A percentile compares a stretch with the other conserved stretches of the same genome.
These are phyloP conservation scores for Penicillium pulvis DNA, from an alignment of 495 filamentous ascomycete species.

Conservation along the genomic window DNA sequence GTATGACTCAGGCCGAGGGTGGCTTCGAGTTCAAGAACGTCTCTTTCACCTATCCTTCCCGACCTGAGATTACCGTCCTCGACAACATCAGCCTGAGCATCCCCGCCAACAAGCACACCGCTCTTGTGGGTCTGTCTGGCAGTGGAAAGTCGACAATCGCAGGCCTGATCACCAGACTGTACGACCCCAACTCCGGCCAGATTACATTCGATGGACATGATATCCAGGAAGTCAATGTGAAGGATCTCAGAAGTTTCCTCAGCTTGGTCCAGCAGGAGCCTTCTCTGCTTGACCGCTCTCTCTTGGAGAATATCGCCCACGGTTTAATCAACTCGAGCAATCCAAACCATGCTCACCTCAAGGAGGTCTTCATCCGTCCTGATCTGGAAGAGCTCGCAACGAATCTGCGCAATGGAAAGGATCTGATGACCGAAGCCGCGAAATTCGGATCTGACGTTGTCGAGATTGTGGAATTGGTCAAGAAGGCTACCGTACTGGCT, in stretches of 20 bases:
- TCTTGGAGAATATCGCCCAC: constrained; percentile 69
- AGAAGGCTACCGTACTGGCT: constrained; percentile 42
- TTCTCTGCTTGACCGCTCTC: constrained; percentile 62
- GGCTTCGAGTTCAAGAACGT: constrained; percentile 56
- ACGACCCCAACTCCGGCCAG: constrained; percentile 45
- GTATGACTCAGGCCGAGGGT: constrained; percentile 39
- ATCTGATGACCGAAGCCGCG: constrained; percentile 35
- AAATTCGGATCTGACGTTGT: constrained; percentile 31
- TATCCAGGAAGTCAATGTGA: constrained; percentile 57
- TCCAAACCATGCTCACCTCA: constrained; percentile 44
- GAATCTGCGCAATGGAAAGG: constrained; percentile 37
- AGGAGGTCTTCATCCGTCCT: constrained; percentile 29
- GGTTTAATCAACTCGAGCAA: constrained; percentile 62
- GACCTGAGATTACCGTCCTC: constrained; percentile 58
- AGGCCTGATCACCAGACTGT: constrained; percentile 55
- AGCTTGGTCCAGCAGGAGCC: constrained; percentile 71
- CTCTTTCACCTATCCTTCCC: constrained; percentile 63
- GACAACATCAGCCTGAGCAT: constrained; percentile 54
- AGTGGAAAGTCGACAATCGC: constrained; percentile 73
- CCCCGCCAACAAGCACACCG: constrained; percentile 59
- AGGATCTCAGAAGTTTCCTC: constrained; percentile 56
- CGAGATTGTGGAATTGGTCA: constrained; percentile 42
- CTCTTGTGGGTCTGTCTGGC: constrained; percentile 69
- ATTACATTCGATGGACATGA: constrained; percentile 57
- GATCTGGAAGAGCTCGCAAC: constrained; percentile 35